Percentiles rank a stretch among this genome's conserved stretches.
Evolutionary conservation across 768 basidiomycete species (phyloP).

Genomic region (Leucocoprinus birnbaumii): DNA sequence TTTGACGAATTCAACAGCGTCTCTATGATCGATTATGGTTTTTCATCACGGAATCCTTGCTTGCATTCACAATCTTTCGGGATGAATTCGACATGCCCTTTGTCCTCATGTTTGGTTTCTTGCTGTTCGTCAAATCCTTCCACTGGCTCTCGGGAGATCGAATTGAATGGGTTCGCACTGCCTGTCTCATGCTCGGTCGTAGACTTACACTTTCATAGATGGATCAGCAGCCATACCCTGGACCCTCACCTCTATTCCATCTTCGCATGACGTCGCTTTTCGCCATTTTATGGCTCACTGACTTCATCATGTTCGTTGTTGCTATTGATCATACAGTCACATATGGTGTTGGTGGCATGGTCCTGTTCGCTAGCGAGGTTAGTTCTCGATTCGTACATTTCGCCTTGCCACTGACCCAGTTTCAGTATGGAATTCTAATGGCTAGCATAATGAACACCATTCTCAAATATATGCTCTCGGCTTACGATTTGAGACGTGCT

Average conservation of each 20-base stretch:
- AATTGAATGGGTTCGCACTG: conserved; percentile 83
- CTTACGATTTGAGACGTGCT: conserved; percentile 81
- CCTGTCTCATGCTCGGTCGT: background rate
- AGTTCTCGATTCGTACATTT: conserved; percentile 20
- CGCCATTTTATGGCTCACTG: conserved; percentile 67
- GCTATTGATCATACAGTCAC: conserved; percentile 78
- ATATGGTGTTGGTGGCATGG: conserved; percentile 84
- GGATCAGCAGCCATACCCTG: conserved; percentile 92
- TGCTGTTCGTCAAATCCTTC: conserved; percentile 95
- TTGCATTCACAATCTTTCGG: conserved; percentile 96
- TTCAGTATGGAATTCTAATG: conserved; percentile 84
- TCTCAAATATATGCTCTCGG: conserved; percentile 78
- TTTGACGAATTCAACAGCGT: conserved; percentile 50
- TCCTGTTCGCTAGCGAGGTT: conserved; percentile 94
- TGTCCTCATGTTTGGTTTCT: conserved; percentile 89
- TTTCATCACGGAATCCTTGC: conserved; percentile 92
- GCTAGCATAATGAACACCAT: conserved; percentile 76
- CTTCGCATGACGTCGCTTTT: conserved; percentile 77
- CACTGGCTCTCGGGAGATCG: conserved; percentile 96
- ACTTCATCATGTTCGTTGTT: conserved; percentile 74
- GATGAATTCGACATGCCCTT: conserved; percentile 94
- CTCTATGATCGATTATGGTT: conserved; percentile 97
- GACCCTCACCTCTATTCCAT: conserved; percentile 82
- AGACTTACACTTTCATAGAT: conserved; percentile 57
- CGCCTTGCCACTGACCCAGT: conserved; percentile 13